Base-by-base conservation (phyloP, 345 rosid species). In the Microthlaspi erraticum region DNA sequence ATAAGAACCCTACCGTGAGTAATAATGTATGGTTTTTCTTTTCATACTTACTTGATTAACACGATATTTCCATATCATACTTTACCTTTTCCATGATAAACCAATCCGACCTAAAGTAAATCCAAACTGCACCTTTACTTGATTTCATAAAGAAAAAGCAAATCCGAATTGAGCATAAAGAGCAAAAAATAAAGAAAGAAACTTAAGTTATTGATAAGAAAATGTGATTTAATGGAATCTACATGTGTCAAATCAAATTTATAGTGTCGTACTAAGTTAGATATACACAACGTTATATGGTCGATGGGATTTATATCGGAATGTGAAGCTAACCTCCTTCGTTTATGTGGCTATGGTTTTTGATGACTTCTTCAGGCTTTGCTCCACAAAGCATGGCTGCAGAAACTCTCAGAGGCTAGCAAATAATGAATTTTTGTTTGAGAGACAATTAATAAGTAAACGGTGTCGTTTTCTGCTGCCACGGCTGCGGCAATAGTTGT, bases 381-480 rank as follows among this genome's bases (percentile, higher is more conserved):
- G 20, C 50, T 26, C 37, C 65, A 41, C 18, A 39, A 20, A 42
- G 16, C 26, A 59, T 59, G 48, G 48, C 23, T 20, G 33, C 18
- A 60, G 49, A 60, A 41, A 60, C 53, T 29, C 66, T 23, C 66
- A 62, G 29, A 26, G 29, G 29, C 29, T 31, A 61, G 10, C 53
- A 6, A 61, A 45, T 61, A 61, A 61, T 43, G 41, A 39, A 39
- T 23, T n/a, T 65, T 41, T 29, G 6, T 32, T 53, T 11, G 52
- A 5, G 8, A 42, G 53, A 67, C 19, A 10, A 44, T 9, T 33
- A 68, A n/a, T 57, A 45, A 39, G 20, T 31, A 5, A 61, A 63
- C 64, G 63, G 56, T 53, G 63, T 62, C 70, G 69, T 62, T 72
- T 71, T 41, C 55, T 62, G 55, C 48, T 53, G 70, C 63, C 63